These are phyloP conservation scores for Angomonas deanei DNA, from an alignment of 208 protist species.

Conservation along the genomic window DNA sequence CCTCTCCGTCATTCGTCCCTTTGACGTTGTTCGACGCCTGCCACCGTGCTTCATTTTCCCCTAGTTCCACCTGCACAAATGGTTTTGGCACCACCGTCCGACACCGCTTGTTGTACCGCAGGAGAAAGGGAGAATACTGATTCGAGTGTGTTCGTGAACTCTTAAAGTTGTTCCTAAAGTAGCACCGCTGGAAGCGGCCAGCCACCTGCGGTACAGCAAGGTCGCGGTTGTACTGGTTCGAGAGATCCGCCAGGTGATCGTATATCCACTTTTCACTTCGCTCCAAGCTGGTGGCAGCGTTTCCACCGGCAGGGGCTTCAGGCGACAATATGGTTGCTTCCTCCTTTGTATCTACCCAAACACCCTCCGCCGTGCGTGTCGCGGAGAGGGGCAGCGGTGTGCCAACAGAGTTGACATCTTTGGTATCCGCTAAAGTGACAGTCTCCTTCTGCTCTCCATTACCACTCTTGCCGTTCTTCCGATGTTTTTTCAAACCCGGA, in stretches of 20 bases:
- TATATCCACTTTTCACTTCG: background rate
- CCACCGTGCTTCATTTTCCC: slow-evolving; percentile 34
- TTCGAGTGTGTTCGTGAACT: slow-evolving; percentile 1
- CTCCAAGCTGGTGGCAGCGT: background rate
- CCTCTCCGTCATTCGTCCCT: slow-evolving; percentile 3
- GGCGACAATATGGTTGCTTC: background rate
- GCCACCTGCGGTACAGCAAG: slow-evolving; percentile 43
- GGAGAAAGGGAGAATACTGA: slow-evolving; percentile 21
- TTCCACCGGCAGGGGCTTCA: background rate
- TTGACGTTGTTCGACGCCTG: slow-evolving; percentile 19
- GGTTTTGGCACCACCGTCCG: slow-evolving; percentile 57
- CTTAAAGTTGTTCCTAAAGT: slow-evolving; percentile 28
- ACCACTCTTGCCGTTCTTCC: background rate
- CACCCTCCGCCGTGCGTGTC: background rate
- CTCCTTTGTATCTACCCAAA: background rate
- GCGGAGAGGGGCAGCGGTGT: slow-evolving; percentile 33
- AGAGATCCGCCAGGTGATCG: background rate
- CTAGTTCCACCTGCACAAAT: slow-evolving; percentile 31
- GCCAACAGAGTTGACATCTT: slow-evolving; percentile 23
- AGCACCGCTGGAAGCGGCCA: slow-evolving; percentile 67
- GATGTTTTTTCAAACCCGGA: background rate
- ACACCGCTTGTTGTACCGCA: slow-evolving; percentile 28
- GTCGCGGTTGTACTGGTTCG: background rate
- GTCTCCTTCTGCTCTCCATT: background rate
- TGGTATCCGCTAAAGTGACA: slow-evolving; percentile 7